A percentile compares a stretch with the other conserved stretches of the same genome.
These are phyloP conservation scores for Colletotrichum sansevieriae DNA, from an alignment of 2,329 filamentous ascomycete genomes.

Conservation along the genomic window DNA sequence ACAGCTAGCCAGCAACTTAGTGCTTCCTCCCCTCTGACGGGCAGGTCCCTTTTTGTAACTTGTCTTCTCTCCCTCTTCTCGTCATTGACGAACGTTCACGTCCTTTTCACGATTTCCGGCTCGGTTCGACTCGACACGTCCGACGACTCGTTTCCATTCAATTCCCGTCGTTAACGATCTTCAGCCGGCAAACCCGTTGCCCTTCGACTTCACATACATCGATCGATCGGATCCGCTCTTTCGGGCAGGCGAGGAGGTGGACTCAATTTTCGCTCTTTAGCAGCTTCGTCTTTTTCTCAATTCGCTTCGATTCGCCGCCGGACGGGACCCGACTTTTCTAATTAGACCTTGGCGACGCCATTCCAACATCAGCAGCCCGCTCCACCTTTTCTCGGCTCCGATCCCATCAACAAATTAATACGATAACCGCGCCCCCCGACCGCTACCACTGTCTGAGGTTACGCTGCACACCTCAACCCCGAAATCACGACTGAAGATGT, in stretches of 20 bases:
- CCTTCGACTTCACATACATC: constrained; percentile 12
- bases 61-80: constrained; percentile 28
- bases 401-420: constrained; percentile 29
- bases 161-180: constrained; percentile 38
- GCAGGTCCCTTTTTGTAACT: constrained; percentile 49
- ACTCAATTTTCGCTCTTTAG: constrained; percentile 29
- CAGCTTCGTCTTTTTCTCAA: constrained; percentile 34
- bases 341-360: constrained; percentile 40
- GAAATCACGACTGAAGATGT: constrained; percentile 30
- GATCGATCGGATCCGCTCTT: constrained; percentile 16
- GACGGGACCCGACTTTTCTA: constrained; percentile 42
- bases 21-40: constrained; percentile 48
- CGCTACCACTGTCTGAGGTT: constrained; percentile 11
- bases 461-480: neutral
- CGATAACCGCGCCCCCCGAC: constrained; percentile 26
- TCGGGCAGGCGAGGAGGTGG: constrained; percentile 27
- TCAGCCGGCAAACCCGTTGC: constrained; percentile 30
- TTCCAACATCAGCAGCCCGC: constrained; percentile 19
- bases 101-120: constrained; percentile 38
- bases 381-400: constrained; percentile 35
- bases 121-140: constrained; percentile 41
- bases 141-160: constrained; percentile 7
- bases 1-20: constrained; percentile 34
- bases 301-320: constrained; percentile 43
- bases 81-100: constrained; percentile 3